A percentile compares a stretch with the other conserved stretches of the same genome.
Evolutionary conservation across 805 yeast genomes (phyloP).

Genomic region (Candida piceae): DNA sequence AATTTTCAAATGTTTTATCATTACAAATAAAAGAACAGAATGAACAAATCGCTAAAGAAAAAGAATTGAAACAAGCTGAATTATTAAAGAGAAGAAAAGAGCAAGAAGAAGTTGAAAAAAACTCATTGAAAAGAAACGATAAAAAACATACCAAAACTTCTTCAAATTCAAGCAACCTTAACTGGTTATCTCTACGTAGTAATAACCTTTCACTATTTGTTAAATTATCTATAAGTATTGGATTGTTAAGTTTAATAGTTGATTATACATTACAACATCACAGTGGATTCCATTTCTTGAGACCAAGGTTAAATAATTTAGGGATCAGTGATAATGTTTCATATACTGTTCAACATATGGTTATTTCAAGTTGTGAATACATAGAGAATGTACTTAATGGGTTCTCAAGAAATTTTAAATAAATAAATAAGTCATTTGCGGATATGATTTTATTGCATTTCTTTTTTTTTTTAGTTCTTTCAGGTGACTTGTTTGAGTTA

Average conservation of each 20-base stretch:
- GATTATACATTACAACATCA: conserved; percentile 8
- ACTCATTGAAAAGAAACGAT: conserved; percentile 1
- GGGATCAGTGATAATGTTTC: conserved; percentile 4
- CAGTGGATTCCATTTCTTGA: conserved; percentile 4
- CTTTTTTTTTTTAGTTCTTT: not conserved
- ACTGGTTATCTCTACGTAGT: conserved; percentile 8
- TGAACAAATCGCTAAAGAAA: conserved; percentile 2
- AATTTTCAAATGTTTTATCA: too few relatives aligned
- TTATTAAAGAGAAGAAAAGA: conserved; percentile 2
- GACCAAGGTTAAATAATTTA: conserved; percentile 6
- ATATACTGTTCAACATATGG: conserved; percentile 3
- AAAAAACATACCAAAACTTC: too few relatives aligned
- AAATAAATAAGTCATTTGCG: too few relatives aligned
- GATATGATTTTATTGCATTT: not conserved
- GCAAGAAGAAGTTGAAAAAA: conserved; percentile 1
- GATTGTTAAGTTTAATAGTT: conserved; percentile 14
- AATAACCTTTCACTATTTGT: conserved; percentile 14
- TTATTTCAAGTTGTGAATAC: conserved; percentile 9
- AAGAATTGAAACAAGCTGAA: not conserved
- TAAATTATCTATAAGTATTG: conserved; percentile 17
- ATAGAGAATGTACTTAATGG: conserved; percentile 12
- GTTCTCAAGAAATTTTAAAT: conserved; percentile 1
- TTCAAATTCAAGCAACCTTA: too few relatives aligned
- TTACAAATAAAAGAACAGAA: conserved; percentile 15
- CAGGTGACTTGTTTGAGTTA: too few relatives aligned